Conservation (phyloP, 2,329 filamentous ascomycete genomes). For the Penicillium sp. region DNA sequence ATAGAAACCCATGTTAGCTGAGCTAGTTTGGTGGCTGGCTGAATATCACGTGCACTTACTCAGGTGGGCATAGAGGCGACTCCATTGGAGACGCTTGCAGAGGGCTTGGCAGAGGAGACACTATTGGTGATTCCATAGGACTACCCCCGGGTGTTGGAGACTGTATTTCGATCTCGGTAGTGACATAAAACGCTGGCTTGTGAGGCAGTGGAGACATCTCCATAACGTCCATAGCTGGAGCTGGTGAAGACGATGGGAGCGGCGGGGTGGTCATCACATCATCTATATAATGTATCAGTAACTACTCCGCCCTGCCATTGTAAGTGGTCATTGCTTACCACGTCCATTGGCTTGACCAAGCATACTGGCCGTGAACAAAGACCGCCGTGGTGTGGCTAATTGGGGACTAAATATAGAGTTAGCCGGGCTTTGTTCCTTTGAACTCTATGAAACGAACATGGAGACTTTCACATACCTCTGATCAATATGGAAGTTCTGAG, state of each 20-base stretch:
- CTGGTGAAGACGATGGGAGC: constrained; percentile 78
- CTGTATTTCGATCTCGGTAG: constrained; percentile 62
- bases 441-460: background rate
- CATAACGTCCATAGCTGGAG: constrained; percentile 72
- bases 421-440: constrained; percentile 31
- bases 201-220: constrained; percentile 91
- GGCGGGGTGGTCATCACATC: constrained; percentile 82
- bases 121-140: constrained; percentile 41
- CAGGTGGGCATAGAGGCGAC: constrained; percentile 28
- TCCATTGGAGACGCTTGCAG: constrained; percentile 41
- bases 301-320: background rate
- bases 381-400: constrained; percentile 76
- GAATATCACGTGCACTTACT: constrained; percentile 32
- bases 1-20: constrained; percentile 21
- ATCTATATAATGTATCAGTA: constrained; percentile 43
- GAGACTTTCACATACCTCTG: constrained; percentile 62
- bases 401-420: constrained; percentile 64
- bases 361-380: constrained; percentile 74
- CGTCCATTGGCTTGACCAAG: constrained; percentile 58
- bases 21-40: background rate
- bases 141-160: constrained; percentile 67
- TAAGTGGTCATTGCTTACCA: constrained; percentile 48
- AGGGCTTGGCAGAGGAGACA: constrained; percentile 40
- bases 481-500: constrained; percentile 95
- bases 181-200: constrained; percentile 67